Evolutionary conservation across 495 filamentous ascomycete genomes (phyloP).

Genomic region (Neurospora cerealis): DNA sequence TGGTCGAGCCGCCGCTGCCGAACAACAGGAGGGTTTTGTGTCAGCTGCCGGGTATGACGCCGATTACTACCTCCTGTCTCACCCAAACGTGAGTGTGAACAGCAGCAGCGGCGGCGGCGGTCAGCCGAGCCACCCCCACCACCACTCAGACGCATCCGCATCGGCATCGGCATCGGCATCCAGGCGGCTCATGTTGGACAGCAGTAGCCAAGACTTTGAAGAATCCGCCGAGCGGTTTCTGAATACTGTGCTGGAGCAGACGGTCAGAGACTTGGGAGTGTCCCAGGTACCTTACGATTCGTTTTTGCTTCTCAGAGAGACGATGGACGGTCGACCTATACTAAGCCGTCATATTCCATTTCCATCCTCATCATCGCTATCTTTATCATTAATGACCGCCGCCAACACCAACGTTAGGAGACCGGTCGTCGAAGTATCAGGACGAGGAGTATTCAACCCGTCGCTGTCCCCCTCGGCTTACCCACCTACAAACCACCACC

Average conservation of each 20-base stretch:
- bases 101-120: not conserved
- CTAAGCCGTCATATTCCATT: not conserved
- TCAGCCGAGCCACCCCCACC: not conserved
- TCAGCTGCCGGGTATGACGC: not conserved
- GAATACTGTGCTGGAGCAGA: slow-evolving; percentile 3
- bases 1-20: not conserved
- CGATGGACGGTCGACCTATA: not conserved
- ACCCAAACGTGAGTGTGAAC: not conserved
- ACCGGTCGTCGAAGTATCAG: not conserved
- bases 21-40: not conserved
- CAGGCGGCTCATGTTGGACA: not conserved
- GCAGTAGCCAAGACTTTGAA: not conserved
- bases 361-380: not conserved
- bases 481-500: not conserved
- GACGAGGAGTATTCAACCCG: not conserved
- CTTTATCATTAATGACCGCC: not conserved
- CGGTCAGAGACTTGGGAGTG: slow-evolving; percentile 3
- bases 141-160: not conserved
- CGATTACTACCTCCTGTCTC: not conserved
- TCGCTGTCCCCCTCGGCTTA: not conserved
- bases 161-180: not conserved
- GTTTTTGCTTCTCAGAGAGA: not conserved
- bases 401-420: not conserved
- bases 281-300: not conserved
- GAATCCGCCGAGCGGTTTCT: slow-evolving; percentile 7